A percentile compares a stretch with the other conserved stretches of the same genome.
phyloP scores from a whole-genome alignment of 2,329 filamentous ascomycete species.

The Xylariaceae sp. region DNA sequence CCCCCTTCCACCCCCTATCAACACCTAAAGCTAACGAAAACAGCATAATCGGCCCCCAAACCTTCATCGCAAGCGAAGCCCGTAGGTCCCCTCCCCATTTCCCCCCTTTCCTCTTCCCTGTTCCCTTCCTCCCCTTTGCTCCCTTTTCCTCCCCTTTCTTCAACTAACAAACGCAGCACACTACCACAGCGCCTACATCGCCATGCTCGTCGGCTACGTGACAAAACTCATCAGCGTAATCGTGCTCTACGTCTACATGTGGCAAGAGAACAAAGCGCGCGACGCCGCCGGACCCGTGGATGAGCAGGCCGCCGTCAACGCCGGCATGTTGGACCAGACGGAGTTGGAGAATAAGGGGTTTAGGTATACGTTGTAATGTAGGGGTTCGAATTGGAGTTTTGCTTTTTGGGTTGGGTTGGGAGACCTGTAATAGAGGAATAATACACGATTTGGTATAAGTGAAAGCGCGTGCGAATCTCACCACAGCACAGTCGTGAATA shows the following conservation, averaged over 20 bases:
- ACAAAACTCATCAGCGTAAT: conserved; percentile 28
- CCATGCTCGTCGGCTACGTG: conserved; percentile 31
- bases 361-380: conserved; percentile 25
- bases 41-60: conserved; percentile 32
- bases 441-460: too few relatives aligned
- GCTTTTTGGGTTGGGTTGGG: not conserved
- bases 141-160: not conserved
- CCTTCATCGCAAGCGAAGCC: conserved; percentile 25
- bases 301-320: conserved; percentile 29
- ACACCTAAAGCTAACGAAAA: conserved; percentile 1
- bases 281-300: conserved; percentile 27
- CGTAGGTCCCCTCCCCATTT: conserved; percentile 16
- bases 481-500: too few relatives aligned
- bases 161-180: conserved; percentile 17
- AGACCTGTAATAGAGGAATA: too few relatives aligned
- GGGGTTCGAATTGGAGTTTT: not conserved
- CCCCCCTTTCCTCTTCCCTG: too few relatives aligned
- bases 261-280: conserved; percentile 26
- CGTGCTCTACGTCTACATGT: conserved; percentile 31
- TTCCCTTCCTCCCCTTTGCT: too few relatives aligned
- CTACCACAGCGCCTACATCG: conserved; percentile 32
- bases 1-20: not conserved
- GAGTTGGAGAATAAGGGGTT: conserved; percentile 32
- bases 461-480: too few relatives aligned
- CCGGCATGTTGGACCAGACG: conserved; percentile 31